These are phyloP conservation scores for Xylaria bambusicola DNA, from an alignment of 495 filamentous ascomycete genomes.

Conservation along the genomic window DNA sequence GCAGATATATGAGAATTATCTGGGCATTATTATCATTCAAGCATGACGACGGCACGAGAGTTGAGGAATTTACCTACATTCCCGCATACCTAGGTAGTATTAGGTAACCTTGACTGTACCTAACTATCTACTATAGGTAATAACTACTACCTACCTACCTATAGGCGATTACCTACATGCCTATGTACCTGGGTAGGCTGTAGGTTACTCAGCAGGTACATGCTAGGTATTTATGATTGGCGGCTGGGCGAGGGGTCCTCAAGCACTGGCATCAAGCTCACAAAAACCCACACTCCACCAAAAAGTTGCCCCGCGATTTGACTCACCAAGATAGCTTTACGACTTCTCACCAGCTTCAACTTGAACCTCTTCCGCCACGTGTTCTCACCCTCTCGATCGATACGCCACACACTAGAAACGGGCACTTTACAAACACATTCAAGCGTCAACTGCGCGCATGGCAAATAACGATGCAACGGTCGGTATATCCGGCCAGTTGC, in stretches of 20 bases:
- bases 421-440: too few species aligned
- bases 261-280: background rate
- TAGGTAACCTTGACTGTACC: too few species aligned
- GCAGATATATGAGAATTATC: too few species aligned
- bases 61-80: too few species aligned
- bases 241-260: background rate
- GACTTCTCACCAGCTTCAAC: background rate
- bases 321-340: constrained; percentile 13
- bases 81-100: too few species aligned
- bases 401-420: background rate
- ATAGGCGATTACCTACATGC: too few species aligned
- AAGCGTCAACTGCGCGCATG: constrained; percentile 4
- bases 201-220: background rate
- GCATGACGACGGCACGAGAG: too few species aligned
- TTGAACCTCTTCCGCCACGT: background rate
- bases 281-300: background rate
- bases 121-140: too few species aligned
- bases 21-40: too few species aligned
- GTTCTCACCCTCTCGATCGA: too few species aligned
- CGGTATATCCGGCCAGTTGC: constrained; percentile 24
- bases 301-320: constrained; percentile 18
- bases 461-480: constrained; percentile 26
- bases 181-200: background rate
- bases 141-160: too few species aligned
- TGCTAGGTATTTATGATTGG: background rate